Conservation (phyloP, 1,139 yeast genomes). For the Pneumocystis canis region DNA sequence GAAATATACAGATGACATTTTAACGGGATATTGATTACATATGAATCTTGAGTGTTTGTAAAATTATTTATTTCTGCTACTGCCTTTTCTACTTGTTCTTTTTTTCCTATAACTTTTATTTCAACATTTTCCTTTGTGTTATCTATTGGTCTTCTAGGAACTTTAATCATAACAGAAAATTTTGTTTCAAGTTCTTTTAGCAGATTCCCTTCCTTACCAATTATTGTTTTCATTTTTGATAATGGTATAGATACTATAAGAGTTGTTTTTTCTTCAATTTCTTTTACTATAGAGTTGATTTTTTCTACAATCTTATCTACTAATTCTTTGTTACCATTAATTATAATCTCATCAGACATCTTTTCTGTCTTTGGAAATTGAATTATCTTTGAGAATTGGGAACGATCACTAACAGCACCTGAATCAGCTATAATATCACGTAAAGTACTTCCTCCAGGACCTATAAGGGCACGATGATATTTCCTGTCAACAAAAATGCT, state of each 20-base stretch:
- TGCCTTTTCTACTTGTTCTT: constrained; percentile 23
- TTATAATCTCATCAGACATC: constrained; percentile 35
- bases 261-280: constrained; percentile 47
- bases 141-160: constrained; percentile 46
- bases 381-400: constrained; percentile 37
- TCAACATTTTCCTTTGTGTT: constrained; percentile 34
- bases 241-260: constrained; percentile 50
- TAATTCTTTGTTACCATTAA: constrained; percentile 61
- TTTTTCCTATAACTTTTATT: constrained; percentile 26
- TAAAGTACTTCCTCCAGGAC: constrained; percentile 63
- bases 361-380: constrained; percentile 63
- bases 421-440: constrained; percentile 64
- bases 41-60: not conserved
- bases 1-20: not conserved
- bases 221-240: constrained; percentile 59
- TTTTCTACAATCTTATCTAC: constrained; percentile 57
- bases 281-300: constrained; percentile 49
- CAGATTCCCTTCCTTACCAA: constrained; percentile 70
- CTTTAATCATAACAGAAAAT: constrained; percentile 44
- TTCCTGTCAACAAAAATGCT: constrained; percentile 60
- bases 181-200: constrained; percentile 63
- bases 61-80: constrained; percentile 1
- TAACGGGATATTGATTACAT: not conserved
- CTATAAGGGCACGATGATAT: constrained; percentile 67
- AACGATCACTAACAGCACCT: constrained; percentile 45